Base-by-base conservation (phyloP, 1,284 basidiomycete species). In the Papiliotrema nemorosa region DNA sequence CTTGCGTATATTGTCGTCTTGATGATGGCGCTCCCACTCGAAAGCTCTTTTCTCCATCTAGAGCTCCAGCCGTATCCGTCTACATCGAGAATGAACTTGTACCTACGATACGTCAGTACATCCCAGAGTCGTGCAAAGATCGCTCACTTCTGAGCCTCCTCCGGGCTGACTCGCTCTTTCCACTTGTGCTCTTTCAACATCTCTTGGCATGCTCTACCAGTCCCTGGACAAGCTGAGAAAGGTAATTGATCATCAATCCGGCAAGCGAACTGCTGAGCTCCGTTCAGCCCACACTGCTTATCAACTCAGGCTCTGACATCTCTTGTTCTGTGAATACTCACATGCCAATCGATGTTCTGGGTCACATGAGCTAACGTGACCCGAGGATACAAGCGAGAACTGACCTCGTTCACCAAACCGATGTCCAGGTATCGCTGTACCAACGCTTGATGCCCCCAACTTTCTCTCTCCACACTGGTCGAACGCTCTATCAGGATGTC, bases 1-100 rank as follows among this genome's bases (percentile, higher is more conserved):
- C 65, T 57, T 45, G 66, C 60, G 39, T 59, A 69, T 24, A 63
- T 50, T 13, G 63, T 67, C 39, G 58, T 62, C 53, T 69, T 69
- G 27, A 69, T 26, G 7, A 69, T 55, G 18, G 64, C 57, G 33
- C 62, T 63, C 40, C 55, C 55, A 21, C 57, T 54, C 6, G 51
- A 50, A 22, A 75, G 53, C 33, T 71, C 45, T 26, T 71, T 63
- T 38, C 66, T 50, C 50, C 67, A 70, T 12, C 70, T 58, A 39
- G 65, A 67, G 29, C 60, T 63, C 75, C 73, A 76, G 2, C 69
- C 74, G 47, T 75, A 57, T 24, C 75, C 75, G 51, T 77, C 75
- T 18, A 76, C 62, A 48, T 77, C 75, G 34, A 76, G 55, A 29
- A 69, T 51, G 55, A 74, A 75, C 58, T 73, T 72, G 60, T 73